phyloP scores from a whole-genome alignment of 2,329 filamentous ascomycete species.

The Fusarium domesticum region DNA sequence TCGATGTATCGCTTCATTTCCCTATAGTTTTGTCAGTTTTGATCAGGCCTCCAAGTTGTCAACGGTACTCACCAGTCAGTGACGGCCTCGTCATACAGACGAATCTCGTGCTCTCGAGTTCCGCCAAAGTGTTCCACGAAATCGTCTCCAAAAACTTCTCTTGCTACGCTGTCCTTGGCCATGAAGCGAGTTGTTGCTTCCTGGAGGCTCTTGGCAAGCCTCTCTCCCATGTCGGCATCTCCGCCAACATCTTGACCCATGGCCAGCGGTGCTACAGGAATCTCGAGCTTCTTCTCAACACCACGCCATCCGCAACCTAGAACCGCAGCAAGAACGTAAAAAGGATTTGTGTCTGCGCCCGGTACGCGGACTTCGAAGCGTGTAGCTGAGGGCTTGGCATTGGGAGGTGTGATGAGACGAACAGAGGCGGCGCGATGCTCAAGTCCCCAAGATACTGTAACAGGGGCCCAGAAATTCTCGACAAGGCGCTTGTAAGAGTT shows the following conservation, averaged over 20 bases:
- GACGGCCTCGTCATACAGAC: slow-evolving; percentile 91
- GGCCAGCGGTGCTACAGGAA: slow-evolving; percentile 77
- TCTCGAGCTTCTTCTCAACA: slow-evolving; percentile 85
- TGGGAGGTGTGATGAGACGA: slow-evolving; percentile 84
- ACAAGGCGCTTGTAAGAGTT: slow-evolving; percentile 98
- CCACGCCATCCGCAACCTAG: slow-evolving; percentile 87
- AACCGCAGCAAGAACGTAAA: slow-evolving; percentile 82
- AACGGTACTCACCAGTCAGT: slow-evolving; percentile 83
- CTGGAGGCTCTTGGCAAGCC: slow-evolving; percentile 79
- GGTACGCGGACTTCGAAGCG: slow-evolving; percentile 90
- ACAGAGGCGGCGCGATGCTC: slow-evolving; percentile 93
- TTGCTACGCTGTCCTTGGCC: slow-evolving; percentile 76
- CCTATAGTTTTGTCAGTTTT: too few relatives aligned
- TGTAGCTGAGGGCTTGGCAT: slow-evolving; percentile 78
- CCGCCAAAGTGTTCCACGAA: slow-evolving; percentile 97
- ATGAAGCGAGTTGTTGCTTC: slow-evolving; percentile 81
- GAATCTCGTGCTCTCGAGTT: slow-evolving; percentile 85
- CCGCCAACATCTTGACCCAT: slow-evolving; percentile 82
- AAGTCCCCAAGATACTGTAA: slow-evolving; percentile 94
- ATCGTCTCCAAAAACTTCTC: slow-evolving; percentile 88
- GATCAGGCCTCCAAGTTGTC: background rate
- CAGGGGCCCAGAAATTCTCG: slow-evolving; percentile 98
- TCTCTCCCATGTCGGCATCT: slow-evolving; percentile 64
- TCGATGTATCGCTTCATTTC: slow-evolving; percentile 77
- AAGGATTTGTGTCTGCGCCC: slow-evolving; percentile 90